Evolutionary conservation across 2,329 filamentous ascomycete genomes (phyloP).

Genomic region (Phyllosticta paracitricarpa): DNA sequence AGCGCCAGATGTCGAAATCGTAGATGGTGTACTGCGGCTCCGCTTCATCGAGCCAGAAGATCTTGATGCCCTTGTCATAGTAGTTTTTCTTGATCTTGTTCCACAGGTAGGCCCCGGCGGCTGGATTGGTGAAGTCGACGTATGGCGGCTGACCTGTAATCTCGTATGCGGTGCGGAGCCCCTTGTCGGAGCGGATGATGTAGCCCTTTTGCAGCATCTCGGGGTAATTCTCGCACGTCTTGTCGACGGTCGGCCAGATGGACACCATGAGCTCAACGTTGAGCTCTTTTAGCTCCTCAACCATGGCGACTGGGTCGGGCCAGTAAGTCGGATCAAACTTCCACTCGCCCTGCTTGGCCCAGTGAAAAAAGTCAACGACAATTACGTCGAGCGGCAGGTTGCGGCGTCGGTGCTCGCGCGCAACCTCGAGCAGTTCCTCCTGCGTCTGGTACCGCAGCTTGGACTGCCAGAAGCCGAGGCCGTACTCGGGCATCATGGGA

Average conservation of each 20-base stretch:
- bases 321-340: slow-evolving; percentile 54
- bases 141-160: slow-evolving; percentile 50
- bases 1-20: slow-evolving; percentile 58
- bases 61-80: slow-evolving; percentile 49
- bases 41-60: slow-evolving; percentile 62
- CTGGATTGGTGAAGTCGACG: slow-evolving; percentile 55
- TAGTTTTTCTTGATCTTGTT: slow-evolving; percentile 50
- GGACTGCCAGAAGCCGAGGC: slow-evolving; percentile 59
- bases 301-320: slow-evolving; percentile 59
- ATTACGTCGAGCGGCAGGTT: slow-evolving; percentile 53
- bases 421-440: slow-evolving; percentile 51
- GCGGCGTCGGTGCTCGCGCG: slow-evolving; percentile 47
- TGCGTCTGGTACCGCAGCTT: slow-evolving; percentile 58
- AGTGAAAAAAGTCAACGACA: slow-evolving; percentile 61
- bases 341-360: slow-evolving; percentile 59
- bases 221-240: slow-evolving; percentile 46
- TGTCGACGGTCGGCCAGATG: slow-evolving; percentile 59
- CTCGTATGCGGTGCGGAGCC: slow-evolving; percentile 48
- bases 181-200: slow-evolving; percentile 52
- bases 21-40: slow-evolving; percentile 57
- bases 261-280: slow-evolving; percentile 59
- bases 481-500: slow-evolving; percentile 60
- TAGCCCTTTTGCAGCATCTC: slow-evolving; percentile 53
- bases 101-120: slow-evolving; percentile 51
- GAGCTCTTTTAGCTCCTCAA: slow-evolving; percentile 48